A percentile compares a stretch with the other conserved stretches of the same genome.
phyloP scores from a whole-genome alignment of 768 basidiomycete genomes.

The Boletus reticuloceps region DNA sequence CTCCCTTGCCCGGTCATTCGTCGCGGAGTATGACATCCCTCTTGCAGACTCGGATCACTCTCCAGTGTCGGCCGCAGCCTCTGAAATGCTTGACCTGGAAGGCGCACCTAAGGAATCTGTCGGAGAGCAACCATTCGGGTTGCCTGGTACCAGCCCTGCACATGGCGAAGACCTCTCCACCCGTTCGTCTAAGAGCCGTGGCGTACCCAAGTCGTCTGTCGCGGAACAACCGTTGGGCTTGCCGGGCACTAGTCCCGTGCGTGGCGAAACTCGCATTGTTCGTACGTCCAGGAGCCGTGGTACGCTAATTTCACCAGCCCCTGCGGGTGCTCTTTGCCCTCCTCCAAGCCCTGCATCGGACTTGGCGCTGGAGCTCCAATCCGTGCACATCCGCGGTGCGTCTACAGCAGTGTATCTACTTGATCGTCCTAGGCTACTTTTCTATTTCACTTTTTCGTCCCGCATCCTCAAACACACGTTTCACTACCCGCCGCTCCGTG shows the following conservation, averaged over 20 bases:
- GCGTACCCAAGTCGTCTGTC: conserved; percentile 1
- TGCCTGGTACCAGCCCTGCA: conserved; percentile 17
- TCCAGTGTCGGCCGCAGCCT: background rate
- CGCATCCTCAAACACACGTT: background rate
- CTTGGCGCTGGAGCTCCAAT: conserved; percentile 20
- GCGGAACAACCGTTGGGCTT: conserved; percentile 1
- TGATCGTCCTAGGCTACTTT: background rate
- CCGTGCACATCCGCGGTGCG: conserved; percentile 29
- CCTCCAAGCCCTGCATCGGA: conserved; percentile 20
- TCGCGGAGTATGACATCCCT: conserved; percentile 18
- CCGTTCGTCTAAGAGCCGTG: background rate
- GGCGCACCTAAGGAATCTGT: conserved; percentile 3
- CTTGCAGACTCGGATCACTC: conserved; percentile 5
- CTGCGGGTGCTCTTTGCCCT: background rate
- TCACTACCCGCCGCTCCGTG: background rate
- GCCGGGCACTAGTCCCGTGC: conserved; percentile 15
- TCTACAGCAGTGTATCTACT: conserved; percentile 2
- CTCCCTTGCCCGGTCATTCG: conserved; percentile 4
- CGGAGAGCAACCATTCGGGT: background rate
- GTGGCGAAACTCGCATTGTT: background rate
- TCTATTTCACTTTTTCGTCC: background rate
- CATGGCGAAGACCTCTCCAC: background rate
- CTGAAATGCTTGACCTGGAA: background rate
- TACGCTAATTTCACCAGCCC: conserved; percentile 1
- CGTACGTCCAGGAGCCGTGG: background rate